Conservation (phyloP, 495 filamentous ascomycete genomes). For the Aspergillus cristatus region DNA sequence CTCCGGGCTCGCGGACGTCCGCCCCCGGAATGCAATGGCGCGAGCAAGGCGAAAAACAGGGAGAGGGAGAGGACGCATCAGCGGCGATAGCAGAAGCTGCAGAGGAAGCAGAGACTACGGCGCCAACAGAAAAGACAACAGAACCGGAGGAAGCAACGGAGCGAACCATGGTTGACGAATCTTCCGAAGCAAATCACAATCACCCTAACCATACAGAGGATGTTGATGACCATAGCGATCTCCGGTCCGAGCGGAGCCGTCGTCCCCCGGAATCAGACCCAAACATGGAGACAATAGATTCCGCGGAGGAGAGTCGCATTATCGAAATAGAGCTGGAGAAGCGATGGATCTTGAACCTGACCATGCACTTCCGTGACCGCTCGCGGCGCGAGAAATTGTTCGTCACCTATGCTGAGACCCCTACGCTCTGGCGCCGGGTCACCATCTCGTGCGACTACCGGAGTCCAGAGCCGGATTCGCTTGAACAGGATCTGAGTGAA, state of each 20-base stretch:
- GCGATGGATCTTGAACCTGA: slow-evolving; percentile 93
- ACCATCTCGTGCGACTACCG: slow-evolving; percentile 95
- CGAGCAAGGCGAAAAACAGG: slow-evolving; percentile 6
- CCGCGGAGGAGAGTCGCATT: slow-evolving; percentile 39
- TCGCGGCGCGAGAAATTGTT: slow-evolving; percentile 98
- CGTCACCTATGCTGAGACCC: slow-evolving; percentile 79
- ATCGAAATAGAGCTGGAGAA: slow-evolving; percentile 75
- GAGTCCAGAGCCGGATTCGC: slow-evolving; percentile 64
- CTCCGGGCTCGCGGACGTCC: slow-evolving; percentile 33
- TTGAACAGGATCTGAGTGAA: slow-evolving; percentile 72
- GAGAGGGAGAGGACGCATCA: no score
- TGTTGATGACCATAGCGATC: slow-evolving; percentile 14
- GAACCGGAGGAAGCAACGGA: slow-evolving; percentile 24
- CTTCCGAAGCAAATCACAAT: slow-evolving; percentile 12
- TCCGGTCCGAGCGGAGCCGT: slow-evolving; percentile 20
- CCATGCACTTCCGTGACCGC: slow-evolving; percentile 96
- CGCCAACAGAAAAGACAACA: no score
- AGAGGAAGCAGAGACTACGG: no score
- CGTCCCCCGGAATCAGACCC: slow-evolving; percentile 2
- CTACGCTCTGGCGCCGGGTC: slow-evolving; percentile 73
- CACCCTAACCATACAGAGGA: no score
- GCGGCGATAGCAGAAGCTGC: no score
- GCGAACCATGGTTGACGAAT: slow-evolving; percentile 25
- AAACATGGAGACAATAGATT: slow-evolving; percentile 13
- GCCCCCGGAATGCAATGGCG: slow-evolving; percentile 40